A percentile compares a stretch with the other conserved stretches of the same genome.
These are phyloP conservation scores for Hydnum rufescens DNA, from an alignment of 768 basidiomycete genomes.

Conservation along the genomic window DNA sequence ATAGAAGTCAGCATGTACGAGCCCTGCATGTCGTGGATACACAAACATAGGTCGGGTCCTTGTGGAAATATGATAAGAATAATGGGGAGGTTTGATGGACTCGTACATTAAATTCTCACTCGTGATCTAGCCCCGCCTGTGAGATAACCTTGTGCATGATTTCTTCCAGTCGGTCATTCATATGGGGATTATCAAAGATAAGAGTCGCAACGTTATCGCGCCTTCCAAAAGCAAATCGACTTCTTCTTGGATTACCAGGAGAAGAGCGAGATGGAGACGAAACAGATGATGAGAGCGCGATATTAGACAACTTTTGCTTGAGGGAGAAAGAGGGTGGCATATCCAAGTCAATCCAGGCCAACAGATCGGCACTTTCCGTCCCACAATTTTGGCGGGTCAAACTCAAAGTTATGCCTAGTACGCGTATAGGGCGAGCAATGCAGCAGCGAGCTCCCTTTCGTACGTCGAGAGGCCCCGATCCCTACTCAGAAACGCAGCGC, in stretches of 20 bases:
- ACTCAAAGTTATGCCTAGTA: no score
- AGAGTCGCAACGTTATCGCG: conserved; percentile 14
- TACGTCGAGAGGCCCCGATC: no score
- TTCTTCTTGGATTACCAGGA: conserved; percentile 13
- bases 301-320: conserved; percentile 12
- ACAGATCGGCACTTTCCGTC: no score
- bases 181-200: conserved; percentile 4
- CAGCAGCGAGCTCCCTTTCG: no score
- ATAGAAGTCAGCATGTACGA: no score
- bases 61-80: conserved; percentile 3
- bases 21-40: no score
- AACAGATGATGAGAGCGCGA: conserved; percentile 8
- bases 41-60: conserved; percentile 78
- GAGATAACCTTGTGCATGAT: conserved; percentile 58
- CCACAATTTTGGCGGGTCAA: no score
- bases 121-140: conserved; percentile 78
- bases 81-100: background rate
- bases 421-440: no score
- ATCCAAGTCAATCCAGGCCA: no score
- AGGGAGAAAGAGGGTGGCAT: conserved; percentile 6
- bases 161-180: conserved; percentile 33
- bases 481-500: no score
- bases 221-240: conserved; percentile 4
- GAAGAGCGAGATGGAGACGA: conserved; percentile 4
- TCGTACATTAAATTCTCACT: conserved; percentile 31